Conservation (phyloP, 352 stramenopile species). For the Pythium dissimile region DNA sequence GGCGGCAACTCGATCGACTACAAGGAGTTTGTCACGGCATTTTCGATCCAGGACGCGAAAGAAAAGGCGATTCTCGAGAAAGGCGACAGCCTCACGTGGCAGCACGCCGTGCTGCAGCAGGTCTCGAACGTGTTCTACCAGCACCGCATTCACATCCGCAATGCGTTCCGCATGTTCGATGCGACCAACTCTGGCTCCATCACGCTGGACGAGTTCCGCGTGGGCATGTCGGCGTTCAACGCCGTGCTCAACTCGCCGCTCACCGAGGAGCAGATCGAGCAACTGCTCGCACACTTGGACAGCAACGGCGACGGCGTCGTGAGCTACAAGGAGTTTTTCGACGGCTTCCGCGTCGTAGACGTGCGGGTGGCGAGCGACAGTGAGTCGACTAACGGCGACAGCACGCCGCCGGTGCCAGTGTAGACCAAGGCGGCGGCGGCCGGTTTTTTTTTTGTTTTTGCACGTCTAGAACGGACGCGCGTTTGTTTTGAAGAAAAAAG, state of each 20-base stretch:
- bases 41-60: constrained; percentile 80
- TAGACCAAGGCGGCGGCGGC: neutral
- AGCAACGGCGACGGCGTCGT: constrained; percentile 89
- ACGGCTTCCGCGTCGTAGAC: constrained; percentile 88
- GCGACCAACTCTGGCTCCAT: constrained; percentile 78
- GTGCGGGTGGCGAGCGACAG: constrained; percentile 38
- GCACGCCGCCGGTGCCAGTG: neutral
- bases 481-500: too few relatives aligned
- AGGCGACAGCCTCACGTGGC: constrained; percentile 77
- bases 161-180: constrained; percentile 92
- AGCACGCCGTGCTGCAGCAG: constrained; percentile 90
- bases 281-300: constrained; percentile 86
- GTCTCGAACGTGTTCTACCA: constrained; percentile 94
- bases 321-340: constrained; percentile 94
- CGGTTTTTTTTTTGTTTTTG: neutral
- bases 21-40: constrained; percentile 91
- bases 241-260: constrained; percentile 88
- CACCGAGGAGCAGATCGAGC: constrained; percentile 90
- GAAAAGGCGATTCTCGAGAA: constrained; percentile 50
- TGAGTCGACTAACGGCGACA: constrained; percentile 6
- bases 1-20: constrained; percentile 88
- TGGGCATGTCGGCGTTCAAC: constrained; percentile 85
- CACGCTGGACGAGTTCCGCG: constrained; percentile 82
- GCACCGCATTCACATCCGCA: constrained; percentile 90
- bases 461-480: too few relatives aligned